phyloP scores from a whole-genome alignment of 192 early-diverging fungal species.

The Coemansia umbellata region DNA sequence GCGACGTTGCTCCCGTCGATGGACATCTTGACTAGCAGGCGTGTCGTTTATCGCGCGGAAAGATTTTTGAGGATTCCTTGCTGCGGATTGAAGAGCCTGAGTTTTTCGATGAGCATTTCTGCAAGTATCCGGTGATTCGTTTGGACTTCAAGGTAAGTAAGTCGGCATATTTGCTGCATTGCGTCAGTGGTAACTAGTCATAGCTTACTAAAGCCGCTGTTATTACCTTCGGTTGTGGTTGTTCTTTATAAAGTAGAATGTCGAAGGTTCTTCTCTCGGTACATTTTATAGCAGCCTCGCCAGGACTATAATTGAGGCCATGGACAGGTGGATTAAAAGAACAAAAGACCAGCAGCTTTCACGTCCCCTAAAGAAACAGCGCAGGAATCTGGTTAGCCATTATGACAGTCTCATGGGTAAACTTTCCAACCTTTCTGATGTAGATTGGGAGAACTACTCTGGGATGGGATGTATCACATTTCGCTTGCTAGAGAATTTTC shows the following conservation, averaged over 20 bases:
- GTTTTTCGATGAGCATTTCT: conserved; percentile 4
- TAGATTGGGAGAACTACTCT: too few relatives aligned
- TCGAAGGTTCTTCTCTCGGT: background rate
- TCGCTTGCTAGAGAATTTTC: too few relatives aligned
- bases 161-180: too few relatives aligned
- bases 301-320: background rate
- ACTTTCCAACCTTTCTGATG: too few relatives aligned
- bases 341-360: background rate
- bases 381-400: too few relatives aligned
- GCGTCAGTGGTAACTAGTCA: background rate
- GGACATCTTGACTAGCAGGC: background rate
- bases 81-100: background rate
- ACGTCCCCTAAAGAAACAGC: too few relatives aligned
- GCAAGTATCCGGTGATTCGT: conserved; percentile 10
- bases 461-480: too few relatives aligned
- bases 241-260: background rate
- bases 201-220: background rate
- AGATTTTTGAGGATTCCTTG: background rate
- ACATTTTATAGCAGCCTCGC: background rate
- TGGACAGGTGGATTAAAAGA: background rate
- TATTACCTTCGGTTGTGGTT: background rate
- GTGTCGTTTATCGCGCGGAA: background rate
- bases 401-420: too few relatives aligned
- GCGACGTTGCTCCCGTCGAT: background rate
- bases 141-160: conserved; percentile 14